These are phyloP conservation scores for Golovinomyces cichoracearum DNA, from an alignment of 2,329 filamentous ascomycete genomes.

Conservation along the genomic window DNA sequence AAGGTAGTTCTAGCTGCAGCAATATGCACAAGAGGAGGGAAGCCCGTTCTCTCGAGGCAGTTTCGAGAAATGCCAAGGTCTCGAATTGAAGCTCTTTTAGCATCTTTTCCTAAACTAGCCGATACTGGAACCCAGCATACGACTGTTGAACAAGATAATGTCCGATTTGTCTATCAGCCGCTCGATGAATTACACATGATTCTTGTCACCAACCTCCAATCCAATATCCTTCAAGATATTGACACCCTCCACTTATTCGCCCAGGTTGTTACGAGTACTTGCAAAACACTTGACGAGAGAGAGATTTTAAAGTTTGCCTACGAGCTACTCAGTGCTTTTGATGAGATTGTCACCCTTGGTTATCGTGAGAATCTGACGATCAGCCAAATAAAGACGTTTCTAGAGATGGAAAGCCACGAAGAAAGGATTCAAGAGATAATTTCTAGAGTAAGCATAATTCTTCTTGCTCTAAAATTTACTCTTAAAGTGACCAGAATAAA, in stretches of 20 bases:
- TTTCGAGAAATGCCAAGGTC: constrained; percentile 96
- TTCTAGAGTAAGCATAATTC: constrained; percentile 44
- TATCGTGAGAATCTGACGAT: constrained; percentile 92
- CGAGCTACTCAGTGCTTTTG: constrained; percentile 85
- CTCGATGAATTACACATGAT: constrained; percentile 99
- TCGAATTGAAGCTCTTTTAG: constrained; percentile 82
- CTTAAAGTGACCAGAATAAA: constrained; percentile 94
- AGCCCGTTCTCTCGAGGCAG: constrained; percentile 90
- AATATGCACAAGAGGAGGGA: constrained; percentile 94
- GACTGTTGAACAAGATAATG: constrained; percentile 95
- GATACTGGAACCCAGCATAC: constrained; percentile 93
- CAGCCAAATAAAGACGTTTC: constrained; percentile 93
- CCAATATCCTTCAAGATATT: constrained; percentile 97
- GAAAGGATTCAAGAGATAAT: constrained; percentile 98
- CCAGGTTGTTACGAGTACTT: constrained; percentile 88
- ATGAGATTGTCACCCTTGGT: constrained; percentile 84
- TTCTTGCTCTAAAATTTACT: not conserved
- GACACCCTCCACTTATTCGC: constrained; percentile 94
- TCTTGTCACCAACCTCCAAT: constrained; percentile 96
- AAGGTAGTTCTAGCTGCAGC: constrained; percentile 96
- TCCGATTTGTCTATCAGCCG: constrained; percentile 97
- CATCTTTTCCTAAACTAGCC: constrained; percentile 91
- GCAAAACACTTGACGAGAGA: constrained; percentile 82
- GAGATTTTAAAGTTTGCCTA: constrained; percentile 91
- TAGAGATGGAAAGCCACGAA: constrained; percentile 98